Evolutionary conservation across 805 yeast species (phyloP), one percentile per base, ranked within the genome.

Genomic region (Zygotorulaspora chibaensis): DNA sequence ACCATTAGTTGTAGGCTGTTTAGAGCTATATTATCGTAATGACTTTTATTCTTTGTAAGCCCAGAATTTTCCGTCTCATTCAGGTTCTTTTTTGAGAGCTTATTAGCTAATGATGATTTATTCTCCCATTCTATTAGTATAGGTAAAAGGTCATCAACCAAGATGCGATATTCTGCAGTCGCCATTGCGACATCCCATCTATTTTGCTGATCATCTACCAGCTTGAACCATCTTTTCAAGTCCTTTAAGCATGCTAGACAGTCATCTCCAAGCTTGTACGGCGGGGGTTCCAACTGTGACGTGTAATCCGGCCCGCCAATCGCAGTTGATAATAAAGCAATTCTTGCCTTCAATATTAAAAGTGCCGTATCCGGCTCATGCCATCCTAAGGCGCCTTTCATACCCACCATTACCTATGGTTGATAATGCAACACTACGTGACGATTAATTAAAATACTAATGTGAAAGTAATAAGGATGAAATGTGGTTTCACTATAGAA

Each of bases 251-350:
- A 88, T 0, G 89, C 89, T 26, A 76, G 54, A 26, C 69, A 63
- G 42, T 91, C 97, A 48, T 84, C 88, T 9, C 98, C 98, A 2
- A 90, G 73, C 48, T 78, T 79, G 58, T 93, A 93, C 0, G 80
- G 80, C 0, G 75, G 72, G 2, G 75, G 74, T 1, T 66, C 62
- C 2, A 61, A 51, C 3, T 67, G 62, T 0, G 83, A 70, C 1
- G 83, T 66, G 39, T 83, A 78, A 65, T 90, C 96, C 0, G 83
- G 77, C 1, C 97, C 98, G 43, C 99, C 99, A 2, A 91, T 73
- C 0, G 98, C 96, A 3, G 96, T 79, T 3, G 89, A 87, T 33
- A 90, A 72, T 35, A 87, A 80, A 11, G 90, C 77, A 27, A 91
- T 83, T 63, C 87, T 88, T 0, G 93, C 87, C 51, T 76, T 75